Evolutionary conservation across 2,329 filamentous ascomycete species (phyloP), one percentile per base, ranked within the genome.

Genomic region (Knoxdaviesia capensis): DNA sequence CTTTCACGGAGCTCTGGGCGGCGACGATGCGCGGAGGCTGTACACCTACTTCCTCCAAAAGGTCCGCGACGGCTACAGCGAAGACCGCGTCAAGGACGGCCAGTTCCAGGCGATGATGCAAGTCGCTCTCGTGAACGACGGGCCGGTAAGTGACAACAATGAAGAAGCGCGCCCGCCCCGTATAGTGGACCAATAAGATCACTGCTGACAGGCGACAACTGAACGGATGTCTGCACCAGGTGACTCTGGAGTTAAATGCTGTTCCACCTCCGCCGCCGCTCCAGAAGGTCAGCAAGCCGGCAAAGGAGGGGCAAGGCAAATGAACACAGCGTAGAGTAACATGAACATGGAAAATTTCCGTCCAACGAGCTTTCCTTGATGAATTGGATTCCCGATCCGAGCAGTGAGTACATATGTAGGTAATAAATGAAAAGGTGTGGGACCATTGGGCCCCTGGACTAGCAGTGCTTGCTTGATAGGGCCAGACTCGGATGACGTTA

Each of bases 51-150:
- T 98, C 62, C 74, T 87, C 50, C 63, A 71, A 41, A 82, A 80
- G 51, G 75, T 96, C 36, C 71, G 77, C 51, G 67, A 77, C 42
- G 68, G 75, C 3, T 93, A 96, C 56, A 58, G 64, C 5, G 59
- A 71, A 6, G 81, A 85, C 6, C 77, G 69, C 48, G 87, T 98
- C 45, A 86, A 94, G 56, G 80, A 98, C 56, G 90, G 92, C n/a
- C 76, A 88, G 31, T 98, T 98, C 58, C 88, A 94, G 55, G 90
- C 90, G 40, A 94, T 93, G 87, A 98, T 98, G 90, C 80, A 96
- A 54, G 88, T 98, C 45, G 80, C 82, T 40, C 61, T 94, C 31
- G 77, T 94, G 40, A 96, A 96, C 50, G 88, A 96, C 50, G 76
- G 77, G 1, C 77, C 77, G 42, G 76, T 80, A 56, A 49, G 59